Percentiles rank a stretch among this genome's conserved stretches.
phyloP scores from a whole-genome alignment of 202 grass and related monocot species.

The Elaeis oleifera region DNA sequence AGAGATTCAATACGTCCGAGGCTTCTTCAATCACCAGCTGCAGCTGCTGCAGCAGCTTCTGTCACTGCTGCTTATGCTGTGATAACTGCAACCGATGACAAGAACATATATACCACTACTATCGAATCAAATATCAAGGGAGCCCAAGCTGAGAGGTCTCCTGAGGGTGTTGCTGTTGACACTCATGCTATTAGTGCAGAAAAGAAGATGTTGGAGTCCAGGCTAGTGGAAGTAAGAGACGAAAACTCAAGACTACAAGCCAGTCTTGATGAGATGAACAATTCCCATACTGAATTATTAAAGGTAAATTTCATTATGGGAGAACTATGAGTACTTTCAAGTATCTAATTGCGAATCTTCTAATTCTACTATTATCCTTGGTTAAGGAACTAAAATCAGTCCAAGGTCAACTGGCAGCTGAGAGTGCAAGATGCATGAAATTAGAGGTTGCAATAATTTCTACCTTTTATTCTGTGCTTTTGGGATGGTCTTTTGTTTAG shows the following conservation, averaged over 20 bases:
- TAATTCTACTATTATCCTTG: constrained; percentile 15
- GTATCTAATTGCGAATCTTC: constrained; percentile 2
- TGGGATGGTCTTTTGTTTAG: constrained; percentile 4
- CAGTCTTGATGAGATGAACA: constrained; percentile 53
- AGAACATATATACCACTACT: constrained; percentile 36
- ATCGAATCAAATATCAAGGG: constrained; percentile 50
- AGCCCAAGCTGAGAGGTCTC: constrained; percentile 38
- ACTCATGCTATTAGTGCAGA: constrained; percentile 42
- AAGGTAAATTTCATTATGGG: constrained; percentile 49
- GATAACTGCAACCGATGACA: constrained; percentile 56
- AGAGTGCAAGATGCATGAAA: constrained; percentile 83
- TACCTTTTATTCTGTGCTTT: background rate
- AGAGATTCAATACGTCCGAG: constrained; percentile 52
- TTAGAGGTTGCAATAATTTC: constrained; percentile 57
- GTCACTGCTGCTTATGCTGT: constrained; percentile 87
- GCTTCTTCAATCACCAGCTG: constrained; percentile 76
- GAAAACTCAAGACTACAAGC: constrained; percentile 69
- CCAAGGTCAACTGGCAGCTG: constrained; percentile 66
- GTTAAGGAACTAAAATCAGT: constrained; percentile 85
- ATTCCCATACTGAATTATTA: constrained; percentile 51
- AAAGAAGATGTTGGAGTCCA: constrained; percentile 50
- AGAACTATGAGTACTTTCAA: constrained; percentile 7
- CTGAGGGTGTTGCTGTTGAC: constrained; percentile 43
- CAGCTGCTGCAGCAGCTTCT: constrained; percentile 61
- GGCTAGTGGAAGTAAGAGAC: constrained; percentile 45